Conservation (phyloP, 2,329 filamentous ascomycete species). For the Fusarium neocosmosporiellum region DNA sequence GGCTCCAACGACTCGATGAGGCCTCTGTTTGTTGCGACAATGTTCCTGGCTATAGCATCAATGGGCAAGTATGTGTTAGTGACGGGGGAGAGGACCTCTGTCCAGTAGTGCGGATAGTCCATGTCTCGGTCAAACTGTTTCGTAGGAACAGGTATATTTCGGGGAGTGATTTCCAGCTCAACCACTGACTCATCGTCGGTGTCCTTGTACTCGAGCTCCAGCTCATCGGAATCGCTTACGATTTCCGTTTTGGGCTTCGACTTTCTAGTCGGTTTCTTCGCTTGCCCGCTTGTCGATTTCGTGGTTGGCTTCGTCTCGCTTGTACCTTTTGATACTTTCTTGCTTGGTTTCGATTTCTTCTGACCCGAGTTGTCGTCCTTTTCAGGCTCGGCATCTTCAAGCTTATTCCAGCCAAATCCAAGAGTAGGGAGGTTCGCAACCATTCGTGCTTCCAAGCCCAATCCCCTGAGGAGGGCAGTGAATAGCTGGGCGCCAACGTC, state of each 20-base stretch:
- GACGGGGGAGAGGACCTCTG: conserved; percentile 85
- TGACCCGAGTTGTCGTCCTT: conserved; percentile 46
- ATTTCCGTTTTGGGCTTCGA: conserved; percentile 13
- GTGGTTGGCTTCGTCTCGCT: not conserved
- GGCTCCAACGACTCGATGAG: conserved; percentile 82
- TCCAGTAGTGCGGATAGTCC: conserved; percentile 91
- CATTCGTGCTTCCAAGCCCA: conserved; percentile 86
- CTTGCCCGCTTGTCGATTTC: conserved; percentile 30
- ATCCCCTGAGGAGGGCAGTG: conserved; percentile 81
- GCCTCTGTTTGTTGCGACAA: conserved; percentile 78
- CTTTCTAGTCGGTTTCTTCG: conserved; percentile 25
- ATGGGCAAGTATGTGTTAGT: conserved; percentile 84
- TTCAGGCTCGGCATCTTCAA: conserved; percentile 77
- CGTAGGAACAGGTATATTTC: conserved; percentile 50
- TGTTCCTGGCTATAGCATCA: conserved; percentile 76
- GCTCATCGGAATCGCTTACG: conserved; percentile 59
- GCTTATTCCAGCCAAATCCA: conserved; percentile 91
- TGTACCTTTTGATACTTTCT: not conserved
- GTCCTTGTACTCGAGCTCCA: conserved; percentile 54
- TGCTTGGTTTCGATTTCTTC: not conserved
- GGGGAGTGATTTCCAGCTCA: conserved; percentile 60
- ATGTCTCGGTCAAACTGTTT: conserved; percentile 79
- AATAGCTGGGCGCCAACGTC: conserved; percentile 93
- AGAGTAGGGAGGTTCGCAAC: conserved; percentile 86
- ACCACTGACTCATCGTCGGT: conserved; percentile 70